Evolutionary conservation across 352 stramenopile genomes (phyloP).

Genomic region (Globisporangium cylindrosporum): DNA sequence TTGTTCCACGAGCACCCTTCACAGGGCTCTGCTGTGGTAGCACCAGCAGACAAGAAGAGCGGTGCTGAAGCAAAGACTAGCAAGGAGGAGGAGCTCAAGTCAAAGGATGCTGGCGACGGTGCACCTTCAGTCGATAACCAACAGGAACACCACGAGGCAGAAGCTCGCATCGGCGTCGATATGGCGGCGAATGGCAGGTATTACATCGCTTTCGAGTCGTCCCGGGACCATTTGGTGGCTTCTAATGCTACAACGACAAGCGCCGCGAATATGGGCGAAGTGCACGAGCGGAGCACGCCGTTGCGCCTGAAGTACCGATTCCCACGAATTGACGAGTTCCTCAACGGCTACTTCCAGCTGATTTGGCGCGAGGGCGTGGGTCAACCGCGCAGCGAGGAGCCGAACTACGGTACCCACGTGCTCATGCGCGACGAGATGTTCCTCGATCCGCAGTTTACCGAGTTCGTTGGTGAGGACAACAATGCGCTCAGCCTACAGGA

Average conservation of each 20-base stretch:
- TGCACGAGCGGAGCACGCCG: slow-evolving; percentile 35
- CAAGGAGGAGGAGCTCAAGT: neutral
- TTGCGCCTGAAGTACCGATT: slow-evolving; percentile 49
- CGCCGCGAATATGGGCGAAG: slow-evolving; percentile 24
- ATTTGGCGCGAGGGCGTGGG: slow-evolving; percentile 44
- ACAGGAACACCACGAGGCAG: slow-evolving; percentile 1
- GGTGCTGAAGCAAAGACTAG: neutral
- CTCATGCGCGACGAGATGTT: slow-evolving; percentile 43
- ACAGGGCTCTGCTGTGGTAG: neutral
- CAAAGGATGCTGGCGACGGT: neutral
- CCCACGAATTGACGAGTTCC: slow-evolving; percentile 33
- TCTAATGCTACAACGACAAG: slow-evolving; percentile 8
- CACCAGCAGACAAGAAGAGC: neutral
- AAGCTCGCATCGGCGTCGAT: slow-evolving; percentile 6
- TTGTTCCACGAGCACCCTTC: slow-evolving; percentile 13
- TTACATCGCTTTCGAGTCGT: slow-evolving; percentile 43
- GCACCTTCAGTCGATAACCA: neutral
- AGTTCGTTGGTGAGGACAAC: neutral
- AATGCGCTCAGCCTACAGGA: slow-evolving; percentile 11
- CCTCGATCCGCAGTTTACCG: slow-evolving; percentile 24
- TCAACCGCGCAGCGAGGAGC: slow-evolving; percentile 50
- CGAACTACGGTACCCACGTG: slow-evolving; percentile 42
- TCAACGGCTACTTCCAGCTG: slow-evolving; percentile 65
- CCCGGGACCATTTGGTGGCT: slow-evolving; percentile 33
- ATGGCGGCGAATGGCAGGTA: slow-evolving; percentile 16